Percentiles rank a stretch among this genome's conserved stretches.
phyloP scores from a whole-genome alignment of 169 alveolate species.

The Cyclospora cayetanensis region DNA sequence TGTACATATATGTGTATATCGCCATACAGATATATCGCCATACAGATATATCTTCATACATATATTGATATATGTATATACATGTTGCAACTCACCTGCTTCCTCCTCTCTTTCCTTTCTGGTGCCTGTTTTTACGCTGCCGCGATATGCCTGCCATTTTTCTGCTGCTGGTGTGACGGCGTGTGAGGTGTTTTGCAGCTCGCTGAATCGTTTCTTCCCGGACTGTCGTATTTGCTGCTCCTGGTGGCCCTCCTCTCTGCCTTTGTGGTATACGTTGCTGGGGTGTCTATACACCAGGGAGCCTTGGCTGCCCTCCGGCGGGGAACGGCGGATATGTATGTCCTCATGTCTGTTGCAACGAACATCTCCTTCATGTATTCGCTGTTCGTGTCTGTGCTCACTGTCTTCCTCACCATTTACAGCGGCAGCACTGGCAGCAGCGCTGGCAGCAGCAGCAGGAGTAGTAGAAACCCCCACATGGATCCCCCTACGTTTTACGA shows the following conservation, averaged over 20 bases:
- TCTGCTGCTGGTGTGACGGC: too few relatives aligned
- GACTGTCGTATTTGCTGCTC: too few relatives aligned
- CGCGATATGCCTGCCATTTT: too few relatives aligned
- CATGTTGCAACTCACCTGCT: not conserved
- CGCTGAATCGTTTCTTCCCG: too few relatives aligned
- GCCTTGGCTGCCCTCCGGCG: not conserved
- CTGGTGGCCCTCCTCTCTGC: too few relatives aligned
- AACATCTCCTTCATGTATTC: not conserved
- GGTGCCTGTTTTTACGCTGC: not conserved
- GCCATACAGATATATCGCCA: not conserved
- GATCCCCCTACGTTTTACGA: slow-evolving; percentile 37
- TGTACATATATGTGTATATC: too few relatives aligned
- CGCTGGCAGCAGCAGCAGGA: too few relatives aligned
- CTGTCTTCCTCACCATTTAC: not conserved
- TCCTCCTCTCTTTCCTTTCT: not conserved
- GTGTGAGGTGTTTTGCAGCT: too few relatives aligned
- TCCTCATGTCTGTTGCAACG: not conserved
- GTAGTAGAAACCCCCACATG: not conserved
- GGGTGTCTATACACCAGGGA: too few relatives aligned
- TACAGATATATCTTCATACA: not conserved
- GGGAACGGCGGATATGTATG: not conserved
- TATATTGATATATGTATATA: not conserved
- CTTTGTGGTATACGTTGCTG: not conserved
- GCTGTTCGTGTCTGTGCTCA: not conserved
- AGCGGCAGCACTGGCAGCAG: not conserved